Evolutionary conservation across 75 land plant species (phyloP).

Genomic region (Selaginella moellendorffii): DNA sequence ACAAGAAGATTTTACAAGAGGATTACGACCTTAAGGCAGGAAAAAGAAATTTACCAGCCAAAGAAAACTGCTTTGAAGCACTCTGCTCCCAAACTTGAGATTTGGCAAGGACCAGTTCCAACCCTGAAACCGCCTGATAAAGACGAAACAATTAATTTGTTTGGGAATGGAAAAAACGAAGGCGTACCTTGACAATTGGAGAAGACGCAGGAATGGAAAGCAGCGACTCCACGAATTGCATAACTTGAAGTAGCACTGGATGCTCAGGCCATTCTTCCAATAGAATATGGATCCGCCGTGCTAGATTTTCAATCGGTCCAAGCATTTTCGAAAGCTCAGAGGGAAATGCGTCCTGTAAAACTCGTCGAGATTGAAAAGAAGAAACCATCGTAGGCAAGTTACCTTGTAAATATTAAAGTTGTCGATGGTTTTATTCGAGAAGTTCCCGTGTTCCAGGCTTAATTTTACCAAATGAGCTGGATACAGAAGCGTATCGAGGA

Average conservation of each 20-base stretch:
- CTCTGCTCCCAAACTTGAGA: conserved; percentile 44
- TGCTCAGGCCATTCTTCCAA: conserved; percentile 56
- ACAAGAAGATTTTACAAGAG: not conserved
- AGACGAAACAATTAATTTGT: not conserved
- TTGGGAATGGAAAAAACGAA: too few relatives aligned
- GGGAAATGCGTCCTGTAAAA: conserved; percentile 58
- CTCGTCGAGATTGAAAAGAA: too few relatives aligned
- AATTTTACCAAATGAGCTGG: conserved; percentile 51
- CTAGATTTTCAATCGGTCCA: conserved; percentile 28
- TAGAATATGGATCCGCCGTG: conserved; percentile 22
- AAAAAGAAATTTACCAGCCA: conserved; percentile 27
- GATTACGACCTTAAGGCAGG: too few relatives aligned
- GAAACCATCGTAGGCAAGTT: too few relatives aligned
- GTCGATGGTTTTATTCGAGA: not conserved
- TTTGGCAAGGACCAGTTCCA: conserved; percentile 50
- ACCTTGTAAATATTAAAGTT: conserved; percentile 60
- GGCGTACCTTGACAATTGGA: conserved; percentile 60
- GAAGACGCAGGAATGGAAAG: conserved; percentile 35
- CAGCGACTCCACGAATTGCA: conserved; percentile 35
- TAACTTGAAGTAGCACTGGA: conserved; percentile 49
- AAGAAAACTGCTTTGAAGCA: conserved; percentile 38
- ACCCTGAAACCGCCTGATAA: conserved; percentile 48
- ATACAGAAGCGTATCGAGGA: conserved; percentile 36
- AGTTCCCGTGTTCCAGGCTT: conserved; percentile 34
- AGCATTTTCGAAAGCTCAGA: conserved; percentile 47